Conservation (phyloP, 345 rosid species). For the Eucalyptus marginata region DNA sequence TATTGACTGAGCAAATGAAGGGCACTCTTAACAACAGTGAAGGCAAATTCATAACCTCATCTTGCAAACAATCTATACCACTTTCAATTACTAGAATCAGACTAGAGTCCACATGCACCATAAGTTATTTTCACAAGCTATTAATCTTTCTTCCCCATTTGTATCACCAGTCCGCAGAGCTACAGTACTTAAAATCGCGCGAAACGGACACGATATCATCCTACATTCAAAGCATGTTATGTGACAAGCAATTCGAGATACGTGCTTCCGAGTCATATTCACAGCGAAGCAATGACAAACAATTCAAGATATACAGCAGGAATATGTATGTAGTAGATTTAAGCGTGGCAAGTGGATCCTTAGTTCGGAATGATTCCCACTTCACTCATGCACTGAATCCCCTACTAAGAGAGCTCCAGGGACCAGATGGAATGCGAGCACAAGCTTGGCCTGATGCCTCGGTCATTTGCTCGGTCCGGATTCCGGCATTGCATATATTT, state of each 20-base stretch:
- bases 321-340: background rate
- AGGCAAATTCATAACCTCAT: background rate
- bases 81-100: background rate
- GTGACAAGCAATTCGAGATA: background rate
- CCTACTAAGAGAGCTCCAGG: slow-evolving; percentile 74
- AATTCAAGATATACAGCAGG: background rate
- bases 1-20: no score
- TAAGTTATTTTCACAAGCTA: background rate
- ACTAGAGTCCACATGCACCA: background rate
- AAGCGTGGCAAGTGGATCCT: background rate
- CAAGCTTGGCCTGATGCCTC: slow-evolving; percentile 96
- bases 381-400: slow-evolving; percentile 65
- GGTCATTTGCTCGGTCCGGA: slow-evolving; percentile 45
- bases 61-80: background rate
- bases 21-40: background rate
- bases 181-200: background rate
- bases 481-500: slow-evolving; percentile 83
- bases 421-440: slow-evolving; percentile 41
- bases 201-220: background rate
- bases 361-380: background rate
- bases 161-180: background rate
- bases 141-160: background rate
- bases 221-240: background rate
- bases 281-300: slow-evolving; percentile 7
- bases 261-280: background rate